Conservation (phyloP, 1,139 yeast species). For the Geotrichum histeridarum region DNA sequence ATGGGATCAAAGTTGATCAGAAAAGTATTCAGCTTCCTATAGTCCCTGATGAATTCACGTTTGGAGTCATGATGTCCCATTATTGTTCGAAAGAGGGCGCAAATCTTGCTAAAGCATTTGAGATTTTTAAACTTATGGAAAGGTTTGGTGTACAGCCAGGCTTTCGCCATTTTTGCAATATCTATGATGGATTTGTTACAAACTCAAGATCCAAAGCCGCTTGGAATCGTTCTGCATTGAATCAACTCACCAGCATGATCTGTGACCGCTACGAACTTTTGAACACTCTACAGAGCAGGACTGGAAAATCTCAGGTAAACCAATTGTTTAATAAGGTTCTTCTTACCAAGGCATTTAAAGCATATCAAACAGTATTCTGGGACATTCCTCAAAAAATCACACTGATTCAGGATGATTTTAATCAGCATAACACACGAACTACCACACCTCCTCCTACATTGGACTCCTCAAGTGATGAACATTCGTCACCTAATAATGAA, state of each 20-base stretch:
- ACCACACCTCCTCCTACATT: background rate
- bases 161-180: background rate
- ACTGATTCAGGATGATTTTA: background rate
- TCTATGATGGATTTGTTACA: constrained; percentile 13
- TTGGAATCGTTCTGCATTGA: constrained; percentile 12
- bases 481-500: background rate
- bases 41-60: constrained; percentile 15
- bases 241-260: constrained; percentile 8
- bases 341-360: constrained; percentile 6
- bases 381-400: constrained; percentile 3
- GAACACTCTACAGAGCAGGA: background rate
- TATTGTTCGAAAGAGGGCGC: constrained; percentile 8
- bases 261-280: constrained; percentile 5
- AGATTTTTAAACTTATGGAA: constrained; percentile 6
- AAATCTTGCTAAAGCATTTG: constrained; percentile 3
- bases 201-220: constrained; percentile 1
- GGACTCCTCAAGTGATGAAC: background rate
- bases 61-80: constrained; percentile 14
- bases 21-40: constrained; percentile 4
- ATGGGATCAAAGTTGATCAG: background rate
- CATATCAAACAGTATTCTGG: constrained; percentile 11
- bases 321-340: constrained; percentile 3
- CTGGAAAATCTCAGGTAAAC: background rate
- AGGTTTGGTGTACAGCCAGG: constrained; percentile 2
- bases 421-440: background rate